Conservation (phyloP, 345 rosid species). For the Pseudoturritis turrita region DNA sequence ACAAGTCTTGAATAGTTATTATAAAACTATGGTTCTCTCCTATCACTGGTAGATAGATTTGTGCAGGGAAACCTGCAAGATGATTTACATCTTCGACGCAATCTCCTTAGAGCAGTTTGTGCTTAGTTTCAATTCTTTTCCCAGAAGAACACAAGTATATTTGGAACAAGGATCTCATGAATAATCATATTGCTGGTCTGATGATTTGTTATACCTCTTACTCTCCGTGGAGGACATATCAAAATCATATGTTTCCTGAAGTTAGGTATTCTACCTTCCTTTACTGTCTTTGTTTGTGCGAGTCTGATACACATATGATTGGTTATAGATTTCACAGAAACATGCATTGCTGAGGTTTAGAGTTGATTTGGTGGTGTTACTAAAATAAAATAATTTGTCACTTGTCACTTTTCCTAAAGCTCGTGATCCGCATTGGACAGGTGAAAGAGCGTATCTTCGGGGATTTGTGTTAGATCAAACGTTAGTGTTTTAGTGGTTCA, state of each 20-base stretch:
- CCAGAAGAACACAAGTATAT: neutral
- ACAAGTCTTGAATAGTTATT: slow-evolving; percentile 4
- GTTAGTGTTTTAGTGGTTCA: neutral
- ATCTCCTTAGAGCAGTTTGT: slow-evolving; percentile 60
- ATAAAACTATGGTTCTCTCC: neutral
- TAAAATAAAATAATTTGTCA: neutral
- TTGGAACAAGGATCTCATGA: neutral
- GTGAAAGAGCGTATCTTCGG: neutral
- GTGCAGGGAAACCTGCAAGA: slow-evolving; percentile 77
- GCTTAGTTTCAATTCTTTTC: slow-evolving; percentile 31
- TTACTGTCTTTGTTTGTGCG: slow-evolving; percentile 13
- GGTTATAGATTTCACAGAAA: neutral
- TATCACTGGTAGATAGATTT: neutral
- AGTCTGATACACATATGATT: neutral
- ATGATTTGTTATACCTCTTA: slow-evolving; percentile 10
- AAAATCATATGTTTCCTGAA: slow-evolving; percentile 29
- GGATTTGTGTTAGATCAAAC: slow-evolving; percentile 5
- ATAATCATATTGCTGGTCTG: neutral
- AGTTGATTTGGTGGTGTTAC: slow-evolving; percentile 1
- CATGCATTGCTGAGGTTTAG: neutral
- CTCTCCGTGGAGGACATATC: slow-evolving; percentile 31
- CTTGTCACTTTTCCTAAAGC: too few relatives aligned
- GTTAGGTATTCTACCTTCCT: slow-evolving; percentile 34
- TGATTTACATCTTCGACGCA: slow-evolving; percentile 69
- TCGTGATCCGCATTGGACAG: too few relatives aligned